Percentiles rank a stretch among this genome's conserved stretches.
Evolutionary conservation across 441 rosid species (phyloP).

Genomic region (Populus hybrid): DNA sequence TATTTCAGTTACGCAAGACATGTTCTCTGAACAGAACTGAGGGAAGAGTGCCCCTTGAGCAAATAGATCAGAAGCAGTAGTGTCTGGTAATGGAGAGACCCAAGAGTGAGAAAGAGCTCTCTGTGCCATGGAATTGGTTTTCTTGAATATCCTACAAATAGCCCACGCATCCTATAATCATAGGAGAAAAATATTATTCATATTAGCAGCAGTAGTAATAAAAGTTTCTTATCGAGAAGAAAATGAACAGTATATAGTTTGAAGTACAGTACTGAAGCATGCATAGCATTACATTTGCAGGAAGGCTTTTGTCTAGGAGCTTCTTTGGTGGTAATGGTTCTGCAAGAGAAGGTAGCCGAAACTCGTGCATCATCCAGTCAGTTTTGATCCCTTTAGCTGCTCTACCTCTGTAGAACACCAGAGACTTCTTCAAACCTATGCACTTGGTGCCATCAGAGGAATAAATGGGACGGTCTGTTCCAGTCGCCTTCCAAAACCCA

Average conservation of each 20-base stretch:
- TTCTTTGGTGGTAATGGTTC: slow-evolving; percentile 59
- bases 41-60: slow-evolving; percentile 27
- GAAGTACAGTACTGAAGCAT: not conserved
- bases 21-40: slow-evolving; percentile 43
- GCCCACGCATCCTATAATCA: slow-evolving; percentile 87
- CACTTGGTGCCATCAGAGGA: slow-evolving; percentile 66
- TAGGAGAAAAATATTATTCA: not conserved
- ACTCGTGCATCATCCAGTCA: slow-evolving; percentile 99
- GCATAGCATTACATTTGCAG: slow-evolving; percentile 45
- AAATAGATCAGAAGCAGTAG: slow-evolving; percentile 28
- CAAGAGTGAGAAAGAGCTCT: slow-evolving; percentile 68
- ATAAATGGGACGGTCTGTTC: slow-evolving; percentile 91
- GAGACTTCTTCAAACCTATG: slow-evolving; percentile 88
- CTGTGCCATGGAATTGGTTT: slow-evolving; percentile 72
- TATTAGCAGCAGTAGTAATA: not conserved
- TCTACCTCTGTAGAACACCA: slow-evolving; percentile 88
- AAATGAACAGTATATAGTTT: not conserved
- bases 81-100: slow-evolving; percentile 39
- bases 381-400: slow-evolving; percentile 96
- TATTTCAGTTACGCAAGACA: slow-evolving; percentile 49
- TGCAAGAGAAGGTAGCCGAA: slow-evolving; percentile 67
- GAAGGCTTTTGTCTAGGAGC: slow-evolving; percentile 53
- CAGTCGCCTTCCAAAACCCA: slow-evolving; percentile 97
- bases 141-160: slow-evolving; percentile 94
- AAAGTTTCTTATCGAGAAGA: not conserved